These are phyloP conservation scores for Eustoma russellianum DNA, from an alignment of 257 asterid genomes.

Conservation along the genomic window DNA sequence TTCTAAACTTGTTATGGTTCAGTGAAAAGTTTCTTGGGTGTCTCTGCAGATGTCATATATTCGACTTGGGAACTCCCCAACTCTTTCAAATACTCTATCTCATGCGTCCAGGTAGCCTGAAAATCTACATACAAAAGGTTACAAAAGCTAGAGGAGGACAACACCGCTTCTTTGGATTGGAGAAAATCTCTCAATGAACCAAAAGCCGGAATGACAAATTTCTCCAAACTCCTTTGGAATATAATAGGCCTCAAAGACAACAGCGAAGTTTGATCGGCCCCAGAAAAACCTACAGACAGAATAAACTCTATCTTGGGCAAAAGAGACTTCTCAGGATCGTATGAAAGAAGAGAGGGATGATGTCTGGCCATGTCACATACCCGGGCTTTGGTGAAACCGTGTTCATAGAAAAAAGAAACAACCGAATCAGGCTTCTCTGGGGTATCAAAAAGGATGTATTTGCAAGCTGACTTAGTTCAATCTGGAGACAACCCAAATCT, in stretches of 20 bases:
- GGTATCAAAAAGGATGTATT: neutral
- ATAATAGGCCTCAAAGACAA: conserved; percentile 1
- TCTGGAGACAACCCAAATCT: conserved; percentile 17
- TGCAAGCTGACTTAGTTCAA: conserved; percentile 15
- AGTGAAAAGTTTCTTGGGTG: neutral
- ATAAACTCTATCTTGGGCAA: conserved; percentile 19
- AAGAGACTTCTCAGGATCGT: conserved; percentile 12
- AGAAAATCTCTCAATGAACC: neutral
- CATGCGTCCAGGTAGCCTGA: neutral
- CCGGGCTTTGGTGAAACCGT: conserved; percentile 14
- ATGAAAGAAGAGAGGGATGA: conserved; percentile 9
- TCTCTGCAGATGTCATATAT: conserved; percentile 2
- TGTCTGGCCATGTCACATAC: conserved; percentile 4
- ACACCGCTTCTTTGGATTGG: neutral
- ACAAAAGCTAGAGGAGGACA: conserved; percentile 3
- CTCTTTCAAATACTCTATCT: conserved; percentile 4
- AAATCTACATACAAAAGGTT: neutral
- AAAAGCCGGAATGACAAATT: conserved; percentile 3
- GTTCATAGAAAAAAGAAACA: conserved; percentile 5
- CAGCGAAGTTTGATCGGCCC: neutral
- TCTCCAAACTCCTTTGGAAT: neutral
- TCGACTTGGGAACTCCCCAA: conserved; percentile 9
- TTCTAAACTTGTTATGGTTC: conserved; percentile 6
- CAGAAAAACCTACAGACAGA: conserved; percentile 2
- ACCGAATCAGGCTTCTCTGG: conserved; percentile 18